Conservation (phyloP, 305 asterid species). For the Fraxinus floribunda region DNA sequence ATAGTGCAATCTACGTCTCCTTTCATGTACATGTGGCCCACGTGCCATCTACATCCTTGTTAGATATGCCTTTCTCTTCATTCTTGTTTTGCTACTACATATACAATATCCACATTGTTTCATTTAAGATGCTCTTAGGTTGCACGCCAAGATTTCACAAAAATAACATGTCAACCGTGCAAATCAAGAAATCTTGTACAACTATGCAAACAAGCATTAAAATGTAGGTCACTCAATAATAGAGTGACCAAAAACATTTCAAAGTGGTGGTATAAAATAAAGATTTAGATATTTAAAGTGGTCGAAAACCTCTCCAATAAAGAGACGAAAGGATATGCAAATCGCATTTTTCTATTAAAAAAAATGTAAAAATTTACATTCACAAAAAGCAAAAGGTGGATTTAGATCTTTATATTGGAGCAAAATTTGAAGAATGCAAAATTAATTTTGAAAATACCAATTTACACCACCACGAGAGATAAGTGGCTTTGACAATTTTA, state of each 20-base stretch:
- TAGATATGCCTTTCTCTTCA: background rate
- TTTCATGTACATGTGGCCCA: background rate
- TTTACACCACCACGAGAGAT: background rate
- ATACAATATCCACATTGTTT: background rate
- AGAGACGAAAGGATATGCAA: background rate
- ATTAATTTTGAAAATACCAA: background rate
- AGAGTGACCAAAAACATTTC: background rate
- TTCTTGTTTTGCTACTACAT: background rate
- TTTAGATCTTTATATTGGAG: no score
- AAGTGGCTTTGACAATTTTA: background rate
- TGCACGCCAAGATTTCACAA: background rate
- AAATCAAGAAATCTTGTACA: background rate
- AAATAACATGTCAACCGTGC: background rate
- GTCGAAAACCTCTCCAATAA: background rate
- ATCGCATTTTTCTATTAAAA: no score
- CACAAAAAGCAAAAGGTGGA: background rate
- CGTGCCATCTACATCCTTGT: background rate
- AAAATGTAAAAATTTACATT: background rate
- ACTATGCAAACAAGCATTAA: background rate
- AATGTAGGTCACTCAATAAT: background rate
- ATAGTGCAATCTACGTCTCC: background rate
- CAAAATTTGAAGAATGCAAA: background rate
- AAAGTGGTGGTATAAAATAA: background rate
- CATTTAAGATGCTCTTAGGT: background rate
- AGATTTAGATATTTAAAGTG: background rate